Conservation (phyloP, 345 rosid genomes). For the Syzygium oleosum region DNA sequence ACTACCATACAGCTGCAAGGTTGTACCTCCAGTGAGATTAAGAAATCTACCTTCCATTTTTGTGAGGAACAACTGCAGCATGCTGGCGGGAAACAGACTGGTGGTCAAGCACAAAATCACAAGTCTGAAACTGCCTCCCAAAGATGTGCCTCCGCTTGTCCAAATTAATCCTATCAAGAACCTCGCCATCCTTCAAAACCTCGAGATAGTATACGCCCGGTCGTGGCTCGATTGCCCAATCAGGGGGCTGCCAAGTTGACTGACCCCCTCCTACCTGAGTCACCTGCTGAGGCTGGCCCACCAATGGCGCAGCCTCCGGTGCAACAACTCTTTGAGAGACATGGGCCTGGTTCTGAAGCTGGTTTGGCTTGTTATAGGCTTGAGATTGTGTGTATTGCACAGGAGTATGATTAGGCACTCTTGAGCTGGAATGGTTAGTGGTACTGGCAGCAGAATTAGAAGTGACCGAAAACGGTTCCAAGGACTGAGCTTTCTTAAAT, state of each 20-base stretch:
- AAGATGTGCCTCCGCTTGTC: slow-evolving; percentile 74
- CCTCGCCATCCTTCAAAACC: slow-evolving; percentile 81
- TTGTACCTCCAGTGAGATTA: background rate
- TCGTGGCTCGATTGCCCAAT: slow-evolving; percentile 93
- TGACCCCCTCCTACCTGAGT: slow-evolving; percentile 78
- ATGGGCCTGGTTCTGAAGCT: slow-evolving; percentile 13
- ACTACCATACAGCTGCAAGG: background rate
- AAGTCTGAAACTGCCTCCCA: slow-evolving; percentile 76
- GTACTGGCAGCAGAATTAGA: slow-evolving; percentile 36
- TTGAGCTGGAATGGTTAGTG: slow-evolving; percentile 15
- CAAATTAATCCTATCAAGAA: slow-evolving; percentile 66
- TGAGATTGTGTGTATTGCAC: slow-evolving; percentile 21
- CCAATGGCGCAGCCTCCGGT: slow-evolving; percentile 30
- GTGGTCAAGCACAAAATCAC: slow-evolving; percentile 86
- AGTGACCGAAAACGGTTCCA: slow-evolving; percentile 75
- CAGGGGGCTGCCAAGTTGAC: slow-evolving; percentile 89
- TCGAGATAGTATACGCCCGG: slow-evolving; percentile 78
- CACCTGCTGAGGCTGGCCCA: slow-evolving; percentile 36
- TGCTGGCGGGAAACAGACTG: slow-evolving; percentile 90
- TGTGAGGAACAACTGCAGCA: slow-evolving; percentile 84
- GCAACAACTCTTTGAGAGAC: slow-evolving; percentile 15
- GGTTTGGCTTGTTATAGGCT: slow-evolving; percentile 5
- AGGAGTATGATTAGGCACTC: slow-evolving; percentile 6
- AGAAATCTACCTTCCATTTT: slow-evolving; percentile 53
- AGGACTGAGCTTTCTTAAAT: slow-evolving; percentile 81